These are phyloP conservation scores for Geotrichum fermentans DNA, from an alignment of 1,139 yeast genomes.

Conservation along the genomic window DNA sequence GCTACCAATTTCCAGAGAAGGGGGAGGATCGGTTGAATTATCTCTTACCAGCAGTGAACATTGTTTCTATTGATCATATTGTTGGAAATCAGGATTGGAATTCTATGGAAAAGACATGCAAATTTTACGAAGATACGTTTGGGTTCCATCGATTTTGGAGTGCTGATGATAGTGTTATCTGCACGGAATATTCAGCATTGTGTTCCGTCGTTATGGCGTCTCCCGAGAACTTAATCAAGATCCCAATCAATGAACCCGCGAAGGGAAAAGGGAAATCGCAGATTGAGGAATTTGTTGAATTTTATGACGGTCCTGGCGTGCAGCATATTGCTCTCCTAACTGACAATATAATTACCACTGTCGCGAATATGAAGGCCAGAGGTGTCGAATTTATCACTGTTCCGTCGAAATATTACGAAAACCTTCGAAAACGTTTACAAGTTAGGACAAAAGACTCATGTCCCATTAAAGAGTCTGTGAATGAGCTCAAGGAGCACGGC, in stretches of 20 bases:
- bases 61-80: conserved; percentile 62
- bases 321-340: conserved; percentile 76
- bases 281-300: conserved; percentile 75
- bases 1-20: conserved; percentile 36
- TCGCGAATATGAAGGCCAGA: conserved; percentile 48
- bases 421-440: conserved; percentile 40
- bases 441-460: not conserved
- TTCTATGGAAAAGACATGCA: conserved; percentile 55
- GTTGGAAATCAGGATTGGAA: conserved; percentile 76
- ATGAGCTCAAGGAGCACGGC: conserved; percentile 44
- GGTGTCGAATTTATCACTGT: conserved; percentile 70
- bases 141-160: conserved; percentile 82
- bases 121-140: conserved; percentile 54
- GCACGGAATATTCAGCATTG: conserved; percentile 63
- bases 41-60: conserved; percentile 37
- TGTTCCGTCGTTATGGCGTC: conserved; percentile 75
- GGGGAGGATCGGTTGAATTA: conserved; percentile 25
- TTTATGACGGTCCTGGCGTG: conserved; percentile 72
- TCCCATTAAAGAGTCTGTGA: conserved; percentile 26
- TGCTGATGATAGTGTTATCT: conserved; percentile 70
- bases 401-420: conserved; percentile 52
- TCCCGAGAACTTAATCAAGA: conserved; percentile 57
- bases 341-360: conserved; percentile 53
- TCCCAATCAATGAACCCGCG: conserved; percentile 86
- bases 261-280: conserved; percentile 61